A percentile compares a stretch with the other conserved stretches of the same genome.
These are phyloP conservation scores for Stephania cephalantha DNA, from an alignment of 164 flowering plant genomes.

Conservation along the genomic window DNA sequence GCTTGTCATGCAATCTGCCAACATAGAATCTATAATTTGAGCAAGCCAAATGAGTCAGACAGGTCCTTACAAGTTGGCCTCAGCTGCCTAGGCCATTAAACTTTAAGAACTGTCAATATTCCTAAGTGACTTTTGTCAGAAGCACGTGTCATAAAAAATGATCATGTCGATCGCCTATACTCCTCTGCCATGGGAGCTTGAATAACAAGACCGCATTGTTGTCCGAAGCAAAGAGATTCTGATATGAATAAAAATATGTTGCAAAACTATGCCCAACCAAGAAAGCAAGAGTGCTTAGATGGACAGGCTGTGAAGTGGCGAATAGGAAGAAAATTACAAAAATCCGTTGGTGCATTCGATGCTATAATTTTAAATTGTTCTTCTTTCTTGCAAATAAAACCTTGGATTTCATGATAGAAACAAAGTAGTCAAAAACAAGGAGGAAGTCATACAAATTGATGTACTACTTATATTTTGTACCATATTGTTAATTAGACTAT, in stretches of 20 bases:
- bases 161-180: not conserved
- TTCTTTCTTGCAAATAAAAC: not conserved
- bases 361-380: not conserved
- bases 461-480: not conserved
- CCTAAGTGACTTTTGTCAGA: not conserved
- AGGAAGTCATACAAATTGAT: not conserved
- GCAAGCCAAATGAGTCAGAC: not conserved
- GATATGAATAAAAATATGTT: not conserved
- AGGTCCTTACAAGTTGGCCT: not conserved
- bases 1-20: too few relatives aligned
- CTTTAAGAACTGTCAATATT: not conserved
- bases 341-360: not conserved
- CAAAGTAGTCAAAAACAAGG: not conserved
- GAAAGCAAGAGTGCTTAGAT: not conserved
- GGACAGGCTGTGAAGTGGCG: constrained; percentile 8
- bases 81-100: not conserved
- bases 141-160: not conserved
- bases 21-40: too few relatives aligned
- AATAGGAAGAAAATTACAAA: not conserved
- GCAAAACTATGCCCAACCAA: not conserved
- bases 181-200: not conserved
- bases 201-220: not conserved
- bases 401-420: constrained; percentile 12
- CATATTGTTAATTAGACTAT: not conserved
- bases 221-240: not conserved